Evolutionary conservation across 164 flowering plant genomes (phyloP).

Genomic region (Brasenia schreberi): DNA sequence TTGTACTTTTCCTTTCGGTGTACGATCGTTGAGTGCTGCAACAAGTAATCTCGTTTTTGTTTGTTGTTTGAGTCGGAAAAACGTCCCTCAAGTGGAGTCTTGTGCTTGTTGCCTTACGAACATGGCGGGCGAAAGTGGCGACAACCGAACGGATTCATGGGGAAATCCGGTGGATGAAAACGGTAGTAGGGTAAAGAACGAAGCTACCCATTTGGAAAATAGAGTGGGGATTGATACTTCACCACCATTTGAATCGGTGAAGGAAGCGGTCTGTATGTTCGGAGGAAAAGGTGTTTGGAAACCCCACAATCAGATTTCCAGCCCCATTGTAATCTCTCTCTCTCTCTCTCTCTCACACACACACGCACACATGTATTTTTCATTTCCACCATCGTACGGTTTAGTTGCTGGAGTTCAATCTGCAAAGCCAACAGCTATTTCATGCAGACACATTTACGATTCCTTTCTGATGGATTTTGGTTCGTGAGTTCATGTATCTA

Average conservation of each 20-base stretch:
- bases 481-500: neutral
- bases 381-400: too few species aligned
- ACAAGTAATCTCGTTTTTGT: neutral
- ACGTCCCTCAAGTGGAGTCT: neutral
- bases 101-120: neutral
- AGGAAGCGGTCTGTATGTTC: conserved; percentile 65
- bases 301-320: conserved; percentile 23
- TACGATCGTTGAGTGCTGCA: neutral
- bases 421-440: neutral
- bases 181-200: neutral
- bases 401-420: neutral
- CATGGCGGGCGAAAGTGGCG: neutral
- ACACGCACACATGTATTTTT: neutral
- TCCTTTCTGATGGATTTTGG: neutral
- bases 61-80: neutral
- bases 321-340: conserved; percentile 10
- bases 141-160: neutral
- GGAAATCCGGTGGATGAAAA: conserved; percentile 1
- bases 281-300: conserved; percentile 88
- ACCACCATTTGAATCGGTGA: conserved; percentile 84
- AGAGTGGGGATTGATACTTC: conserved; percentile 85
- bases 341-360: neutral
- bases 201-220: neutral
- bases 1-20: neutral
- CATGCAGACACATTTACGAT: neutral